Evolutionary conservation across 176 grass and related monocot genomes (phyloP).

Genomic region (Oryza meridionalis): DNA sequence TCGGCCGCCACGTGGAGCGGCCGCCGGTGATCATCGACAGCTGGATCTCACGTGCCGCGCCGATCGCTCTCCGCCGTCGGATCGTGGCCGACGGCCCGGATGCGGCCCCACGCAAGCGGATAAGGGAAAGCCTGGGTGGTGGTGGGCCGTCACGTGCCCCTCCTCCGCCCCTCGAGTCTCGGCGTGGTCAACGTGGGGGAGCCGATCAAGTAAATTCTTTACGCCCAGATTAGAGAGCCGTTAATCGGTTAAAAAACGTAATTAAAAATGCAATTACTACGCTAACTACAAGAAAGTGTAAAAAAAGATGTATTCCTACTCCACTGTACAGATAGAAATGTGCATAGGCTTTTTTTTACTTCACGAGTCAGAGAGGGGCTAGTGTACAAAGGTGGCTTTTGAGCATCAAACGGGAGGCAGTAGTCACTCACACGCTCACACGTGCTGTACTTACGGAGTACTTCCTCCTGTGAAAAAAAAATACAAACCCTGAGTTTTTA

Average conservation of each 20-base stretch:
- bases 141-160: conserved; percentile 35
- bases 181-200: conserved; percentile 51
- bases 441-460: too few species aligned
- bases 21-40: not conserved
- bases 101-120: not conserved
- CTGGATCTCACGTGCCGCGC: conserved; percentile 30
- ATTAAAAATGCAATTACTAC: not conserved
- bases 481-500: too few species aligned
- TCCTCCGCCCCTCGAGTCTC: conserved; percentile 17
- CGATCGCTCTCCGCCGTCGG: not conserved
- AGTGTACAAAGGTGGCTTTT: too few species aligned
- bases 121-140: not conserved
- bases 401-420: not conserved
- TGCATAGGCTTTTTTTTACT: too few species aligned
- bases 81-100: not conserved
- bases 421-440: not conserved
- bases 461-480: too few species aligned
- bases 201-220: conserved; percentile 46
- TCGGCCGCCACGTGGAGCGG: conserved; percentile 27
- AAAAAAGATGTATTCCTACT: too few species aligned
- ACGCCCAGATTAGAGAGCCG: not conserved
- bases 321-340: too few species aligned
- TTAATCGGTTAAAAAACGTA: not conserved
- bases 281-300: not conserved
- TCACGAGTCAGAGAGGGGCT: too few species aligned